Evolutionary conservation across 164 flowering plant species (phyloP).

Genomic region (Magnolia officinalis): DNA sequence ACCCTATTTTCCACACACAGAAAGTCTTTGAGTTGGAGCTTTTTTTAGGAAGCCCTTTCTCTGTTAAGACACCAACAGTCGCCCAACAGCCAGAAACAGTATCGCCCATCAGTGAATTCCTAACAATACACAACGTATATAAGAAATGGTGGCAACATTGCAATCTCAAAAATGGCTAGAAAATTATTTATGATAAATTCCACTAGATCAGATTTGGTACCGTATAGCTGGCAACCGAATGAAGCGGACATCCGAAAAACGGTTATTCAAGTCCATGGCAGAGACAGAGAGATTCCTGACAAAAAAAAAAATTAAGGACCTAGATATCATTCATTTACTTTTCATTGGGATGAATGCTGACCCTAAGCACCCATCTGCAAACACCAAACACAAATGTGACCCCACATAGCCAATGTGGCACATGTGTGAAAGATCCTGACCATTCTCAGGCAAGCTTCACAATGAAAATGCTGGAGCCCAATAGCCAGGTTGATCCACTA

Average conservation of each 20-base stretch:
- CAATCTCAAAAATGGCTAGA: background rate
- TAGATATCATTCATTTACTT: background rate
- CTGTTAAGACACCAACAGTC: slow-evolving; percentile 77
- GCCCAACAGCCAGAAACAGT: slow-evolving; percentile 84
- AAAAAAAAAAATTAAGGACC: background rate
- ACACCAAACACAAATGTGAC: no score
- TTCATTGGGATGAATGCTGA: background rate
- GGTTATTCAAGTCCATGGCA: slow-evolving; percentile 55
- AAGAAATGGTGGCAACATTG: background rate
- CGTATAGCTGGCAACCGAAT: slow-evolving; percentile 64
- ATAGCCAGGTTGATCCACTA: no score
- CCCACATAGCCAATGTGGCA: no score
- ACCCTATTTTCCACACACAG: slow-evolving; percentile 75
- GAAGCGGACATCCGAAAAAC: slow-evolving; percentile 70
- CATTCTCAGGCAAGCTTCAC: background rate
- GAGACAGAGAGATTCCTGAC: slow-evolving; percentile 61
- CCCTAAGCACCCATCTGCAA: background rate
- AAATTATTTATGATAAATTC: background rate
- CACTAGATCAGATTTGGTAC: slow-evolving; percentile 27
- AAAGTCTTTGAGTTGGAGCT: slow-evolving; percentile 77
- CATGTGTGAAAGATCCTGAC: background rate
- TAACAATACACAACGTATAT: slow-evolving; percentile 14
- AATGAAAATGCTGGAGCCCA: no score
- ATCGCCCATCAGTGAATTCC: slow-evolving; percentile 72
- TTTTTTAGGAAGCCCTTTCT: slow-evolving; percentile 57